Evolutionary conservation across 768 basidiomycete species (phyloP).

Genomic region (Tulasnella sp.): DNA sequence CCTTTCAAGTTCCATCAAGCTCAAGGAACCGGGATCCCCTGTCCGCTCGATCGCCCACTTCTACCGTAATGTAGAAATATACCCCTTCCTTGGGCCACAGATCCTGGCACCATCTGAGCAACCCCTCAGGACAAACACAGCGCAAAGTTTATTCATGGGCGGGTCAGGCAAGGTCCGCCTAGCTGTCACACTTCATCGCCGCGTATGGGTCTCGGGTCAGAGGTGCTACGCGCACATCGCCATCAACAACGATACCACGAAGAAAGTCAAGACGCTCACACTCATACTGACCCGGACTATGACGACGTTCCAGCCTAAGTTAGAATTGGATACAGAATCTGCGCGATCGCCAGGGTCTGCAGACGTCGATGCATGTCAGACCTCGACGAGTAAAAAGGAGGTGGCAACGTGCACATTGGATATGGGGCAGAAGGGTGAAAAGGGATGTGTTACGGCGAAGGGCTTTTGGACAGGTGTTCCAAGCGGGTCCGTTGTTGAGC

Average conservation of each 20-base stretch:
- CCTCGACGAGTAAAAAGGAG: slow-evolving; percentile 48
- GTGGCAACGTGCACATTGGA: slow-evolving; percentile 57
- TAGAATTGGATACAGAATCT: slow-evolving; percentile 33
- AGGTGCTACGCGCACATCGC: slow-evolving; percentile 54
- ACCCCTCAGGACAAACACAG: slow-evolving; percentile 47
- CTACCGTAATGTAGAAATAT: slow-evolving; percentile 71
- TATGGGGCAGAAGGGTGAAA: slow-evolving; percentile 49
- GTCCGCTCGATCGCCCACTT: slow-evolving; percentile 78
- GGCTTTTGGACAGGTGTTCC: slow-evolving; percentile 86
- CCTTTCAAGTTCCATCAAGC: slow-evolving; percentile 51
- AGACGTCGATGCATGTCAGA: slow-evolving; percentile 54
- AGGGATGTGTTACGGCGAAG: slow-evolving; percentile 65
- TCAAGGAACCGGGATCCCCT: slow-evolving; percentile 51
- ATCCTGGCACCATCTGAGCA: slow-evolving; percentile 51
- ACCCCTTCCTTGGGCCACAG: slow-evolving; percentile 34
- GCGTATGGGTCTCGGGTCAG: slow-evolving; percentile 77
- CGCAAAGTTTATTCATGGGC: slow-evolving; percentile 49
- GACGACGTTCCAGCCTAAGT: slow-evolving; percentile 51
- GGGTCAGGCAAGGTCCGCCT: slow-evolving; percentile 56
- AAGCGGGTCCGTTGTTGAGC: slow-evolving; percentile 48
- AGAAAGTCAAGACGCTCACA: slow-evolving; percentile 51
- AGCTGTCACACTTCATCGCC: slow-evolving; percentile 55
- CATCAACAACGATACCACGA: slow-evolving; percentile 59
- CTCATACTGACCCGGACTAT: slow-evolving; percentile 56
- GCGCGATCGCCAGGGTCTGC: slow-evolving; percentile 21